phyloP scores from a whole-genome alignment of 2,329 filamentous ascomycete species.

The Trichoderma lentiforme region DNA sequence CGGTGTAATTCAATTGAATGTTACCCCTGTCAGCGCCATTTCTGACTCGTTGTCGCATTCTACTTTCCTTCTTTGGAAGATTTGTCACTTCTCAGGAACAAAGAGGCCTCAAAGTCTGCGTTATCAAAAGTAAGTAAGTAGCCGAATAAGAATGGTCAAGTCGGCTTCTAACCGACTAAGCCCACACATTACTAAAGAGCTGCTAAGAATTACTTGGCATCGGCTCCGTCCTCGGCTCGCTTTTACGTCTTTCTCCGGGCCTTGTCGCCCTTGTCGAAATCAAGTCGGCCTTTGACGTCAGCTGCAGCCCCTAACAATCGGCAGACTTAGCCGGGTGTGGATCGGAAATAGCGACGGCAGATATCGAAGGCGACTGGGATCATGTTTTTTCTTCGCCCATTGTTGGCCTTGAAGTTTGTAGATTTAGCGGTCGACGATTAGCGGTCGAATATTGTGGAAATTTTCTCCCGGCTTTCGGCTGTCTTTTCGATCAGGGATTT shows the following conservation, averaged over 20 bases:
- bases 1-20: neutral
- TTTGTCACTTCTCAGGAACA: neutral
- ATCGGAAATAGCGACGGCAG: slow-evolving; percentile 6
- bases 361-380: neutral
- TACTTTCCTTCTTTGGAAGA: neutral
- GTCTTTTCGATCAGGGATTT: neutral
- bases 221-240: slow-evolving; percentile 10
- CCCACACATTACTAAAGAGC: neutral
- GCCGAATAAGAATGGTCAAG: neutral
- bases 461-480: slow-evolving; percentile 11
- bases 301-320: slow-evolving; percentile 1
- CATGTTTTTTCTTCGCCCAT: neutral
- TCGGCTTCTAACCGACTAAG: neutral
- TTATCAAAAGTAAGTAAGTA: neutral
- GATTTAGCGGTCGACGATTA: slow-evolving; percentile 8
- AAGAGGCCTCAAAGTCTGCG: neutral
- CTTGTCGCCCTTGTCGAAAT: neutral
- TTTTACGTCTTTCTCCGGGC: neutral
- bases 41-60: neutral
- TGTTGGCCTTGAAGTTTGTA: neutral
- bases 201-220: neutral
- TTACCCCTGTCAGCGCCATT: neutral
- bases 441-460: slow-evolving; percentile 8
- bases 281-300: slow-evolving; percentile 11
- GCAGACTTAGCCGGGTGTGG: slow-evolving; percentile 11